phyloP scores from a whole-genome alignment of 108 stramenopile genomes.

The Discostella pseudostelligera region DNA sequence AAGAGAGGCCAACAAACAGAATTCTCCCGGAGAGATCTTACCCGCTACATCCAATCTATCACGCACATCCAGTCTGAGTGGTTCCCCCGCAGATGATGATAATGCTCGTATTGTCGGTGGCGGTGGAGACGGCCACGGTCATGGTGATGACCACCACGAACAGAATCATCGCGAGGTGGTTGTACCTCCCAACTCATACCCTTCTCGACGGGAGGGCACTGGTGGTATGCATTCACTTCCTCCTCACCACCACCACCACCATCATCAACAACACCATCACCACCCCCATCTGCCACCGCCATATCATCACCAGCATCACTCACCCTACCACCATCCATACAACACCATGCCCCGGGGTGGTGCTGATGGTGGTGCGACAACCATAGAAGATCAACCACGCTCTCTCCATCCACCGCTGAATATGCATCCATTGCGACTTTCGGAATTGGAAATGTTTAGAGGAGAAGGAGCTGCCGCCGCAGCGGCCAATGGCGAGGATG shows the following conservation, averaged over 20 bases:
- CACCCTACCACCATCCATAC: slow-evolving; percentile 2
- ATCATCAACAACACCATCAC: neutral
- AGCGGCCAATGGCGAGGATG: neutral
- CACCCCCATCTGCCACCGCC: neutral
- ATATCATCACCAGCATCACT: neutral
- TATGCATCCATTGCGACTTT: slow-evolving; percentile 8
- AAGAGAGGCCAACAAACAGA: neutral
- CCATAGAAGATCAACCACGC: too few relatives aligned
- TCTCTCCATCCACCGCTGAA: neutral
- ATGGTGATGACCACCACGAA: neutral
- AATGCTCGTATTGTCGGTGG: neutral
- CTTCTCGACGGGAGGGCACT: neutral
- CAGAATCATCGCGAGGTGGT: too few relatives aligned
- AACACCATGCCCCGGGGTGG: too few relatives aligned
- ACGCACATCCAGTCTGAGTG: slow-evolving; percentile 7
- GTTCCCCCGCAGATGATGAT: slow-evolving; percentile 7
- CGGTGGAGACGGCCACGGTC: neutral
- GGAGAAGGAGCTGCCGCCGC: neutral
- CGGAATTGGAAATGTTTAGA: neutral
- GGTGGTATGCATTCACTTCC: neutral
- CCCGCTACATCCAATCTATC: neutral
- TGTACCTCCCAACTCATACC: neutral
- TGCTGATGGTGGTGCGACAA: too few relatives aligned
- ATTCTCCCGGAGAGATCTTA: neutral
- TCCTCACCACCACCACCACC: neutral